A percentile compares a stretch with the other conserved stretches of the same genome.
phyloP scores from a whole-genome alignment of 495 filamentous ascomycete genomes.

The Hypoxylon fragiforme region DNA sequence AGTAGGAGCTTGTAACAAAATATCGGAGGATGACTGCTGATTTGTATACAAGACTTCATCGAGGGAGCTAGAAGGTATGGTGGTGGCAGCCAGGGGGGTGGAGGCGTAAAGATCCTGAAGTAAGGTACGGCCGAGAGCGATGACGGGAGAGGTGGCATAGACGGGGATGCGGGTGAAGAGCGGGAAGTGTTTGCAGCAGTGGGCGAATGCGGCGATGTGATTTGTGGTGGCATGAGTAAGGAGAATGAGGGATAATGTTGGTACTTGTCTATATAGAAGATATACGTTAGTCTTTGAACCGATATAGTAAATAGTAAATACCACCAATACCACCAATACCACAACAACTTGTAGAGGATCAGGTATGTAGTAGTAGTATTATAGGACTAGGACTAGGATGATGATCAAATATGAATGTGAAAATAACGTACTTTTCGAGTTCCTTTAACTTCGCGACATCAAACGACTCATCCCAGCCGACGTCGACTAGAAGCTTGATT shows the following conservation, averaged over 20 bases:
- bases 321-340: too few relatives aligned
- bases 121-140: constrained; percentile 87
- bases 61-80: constrained; percentile 69
- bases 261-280: constrained; percentile 68
- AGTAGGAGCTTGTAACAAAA: constrained; percentile 80
- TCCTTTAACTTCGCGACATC: constrained; percentile 77
- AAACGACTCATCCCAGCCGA: constrained; percentile 94
- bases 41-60: constrained; percentile 65
- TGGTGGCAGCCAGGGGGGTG: constrained; percentile 80
- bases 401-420: not conserved
- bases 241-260: constrained; percentile 90
- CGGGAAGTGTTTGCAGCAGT: constrained; percentile 96
- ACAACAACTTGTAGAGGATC: too few relatives aligned
- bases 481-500: constrained; percentile 90
- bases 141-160: constrained; percentile 92
- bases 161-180: constrained; percentile 91
- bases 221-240: constrained; percentile 89
- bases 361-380: too few relatives aligned
- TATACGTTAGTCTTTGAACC: constrained; percentile 13
- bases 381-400: too few relatives aligned
- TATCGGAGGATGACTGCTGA: constrained; percentile 56
- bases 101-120: constrained; percentile 92
- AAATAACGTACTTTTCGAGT: constrained; percentile 77
- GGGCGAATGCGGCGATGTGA: constrained; percentile 90
- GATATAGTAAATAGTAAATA: too few relatives aligned